Evolutionary conservation across 257 asterid species (phyloP).

Genomic region (Scutellaria barbata): DNA sequence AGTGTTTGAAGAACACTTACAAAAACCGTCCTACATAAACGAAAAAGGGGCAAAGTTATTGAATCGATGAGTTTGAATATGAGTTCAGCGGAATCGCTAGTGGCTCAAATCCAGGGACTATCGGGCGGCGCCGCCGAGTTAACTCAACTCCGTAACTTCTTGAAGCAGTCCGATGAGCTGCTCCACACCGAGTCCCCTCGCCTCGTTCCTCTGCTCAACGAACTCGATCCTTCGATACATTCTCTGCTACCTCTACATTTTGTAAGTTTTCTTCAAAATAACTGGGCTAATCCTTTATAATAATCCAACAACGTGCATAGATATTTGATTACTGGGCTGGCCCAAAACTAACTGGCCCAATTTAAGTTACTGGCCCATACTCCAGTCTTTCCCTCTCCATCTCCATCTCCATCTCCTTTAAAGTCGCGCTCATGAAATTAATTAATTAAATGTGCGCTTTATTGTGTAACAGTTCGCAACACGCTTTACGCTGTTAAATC

Average conservation of each 20-base stretch:
- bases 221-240: constrained; percentile 71
- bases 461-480: no score
- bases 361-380: neutral
- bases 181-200: constrained; percentile 66
- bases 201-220: constrained; percentile 60
- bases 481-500: no score
- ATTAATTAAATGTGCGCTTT: no score
- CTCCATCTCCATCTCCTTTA: no score
- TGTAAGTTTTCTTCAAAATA: constrained; percentile 51
- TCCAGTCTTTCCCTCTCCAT: neutral
- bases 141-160: constrained; percentile 62
- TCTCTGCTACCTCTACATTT: constrained; percentile 81
- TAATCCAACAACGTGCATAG: no score
- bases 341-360: neutral
- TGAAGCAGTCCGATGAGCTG: constrained; percentile 76
- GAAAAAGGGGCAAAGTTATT: neutral
- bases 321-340: no score
- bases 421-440: no score
- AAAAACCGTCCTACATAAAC: constrained; percentile 11
- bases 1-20: constrained; percentile 42
- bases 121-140: constrained; percentile 60
- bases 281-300: no score
- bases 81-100: constrained; percentile 70
- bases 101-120: constrained; percentile 80
- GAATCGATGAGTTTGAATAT: constrained; percentile 63